Evolutionary conservation across 257 asterid genomes (phyloP).

Genomic region (Scutellaria galericulata): DNA sequence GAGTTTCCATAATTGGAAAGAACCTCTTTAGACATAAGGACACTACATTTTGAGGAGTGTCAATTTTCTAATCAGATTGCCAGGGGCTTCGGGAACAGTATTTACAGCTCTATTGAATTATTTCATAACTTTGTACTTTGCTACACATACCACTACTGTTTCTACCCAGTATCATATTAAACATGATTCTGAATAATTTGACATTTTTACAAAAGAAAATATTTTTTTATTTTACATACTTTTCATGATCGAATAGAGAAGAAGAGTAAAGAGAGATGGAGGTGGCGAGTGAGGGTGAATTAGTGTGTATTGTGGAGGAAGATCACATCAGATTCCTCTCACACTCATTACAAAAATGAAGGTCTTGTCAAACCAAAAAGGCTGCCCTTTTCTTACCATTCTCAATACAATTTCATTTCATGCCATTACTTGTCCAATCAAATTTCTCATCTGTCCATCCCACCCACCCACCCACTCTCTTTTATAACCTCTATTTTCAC

Average conservation of each 20-base stretch:
- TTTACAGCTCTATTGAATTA: constrained; percentile 13
- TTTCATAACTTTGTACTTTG: background rate
- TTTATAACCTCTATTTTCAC: background rate
- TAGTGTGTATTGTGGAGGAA: constrained; percentile 39
- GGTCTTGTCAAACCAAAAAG: constrained; percentile 62
- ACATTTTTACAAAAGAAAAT: too few relatives aligned
- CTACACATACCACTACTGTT: background rate
- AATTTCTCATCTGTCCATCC: constrained; percentile 39
- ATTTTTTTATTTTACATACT: too few relatives aligned
- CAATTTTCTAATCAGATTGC: constrained; percentile 38
- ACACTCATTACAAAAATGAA: constrained; percentile 32
- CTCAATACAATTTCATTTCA: constrained; percentile 45
- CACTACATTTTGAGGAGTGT: constrained; percentile 35
- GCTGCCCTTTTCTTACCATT: constrained; percentile 42
- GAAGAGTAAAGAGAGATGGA: background rate
- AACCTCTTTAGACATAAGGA: constrained; percentile 41
- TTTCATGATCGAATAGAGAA: background rate
- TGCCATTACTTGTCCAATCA: constrained; percentile 49
- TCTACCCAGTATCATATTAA: background rate
- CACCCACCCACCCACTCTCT: constrained; percentile 31
- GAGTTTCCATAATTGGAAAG: constrained; percentile 50
- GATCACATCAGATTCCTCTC: constrained; percentile 57
- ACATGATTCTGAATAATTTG: too few relatives aligned
- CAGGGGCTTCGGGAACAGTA: constrained; percentile 34
- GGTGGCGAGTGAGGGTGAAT: constrained; percentile 24